Conservation (phyloP, 352 stramenopile species). For the Globisporangium apiculatum region DNA sequence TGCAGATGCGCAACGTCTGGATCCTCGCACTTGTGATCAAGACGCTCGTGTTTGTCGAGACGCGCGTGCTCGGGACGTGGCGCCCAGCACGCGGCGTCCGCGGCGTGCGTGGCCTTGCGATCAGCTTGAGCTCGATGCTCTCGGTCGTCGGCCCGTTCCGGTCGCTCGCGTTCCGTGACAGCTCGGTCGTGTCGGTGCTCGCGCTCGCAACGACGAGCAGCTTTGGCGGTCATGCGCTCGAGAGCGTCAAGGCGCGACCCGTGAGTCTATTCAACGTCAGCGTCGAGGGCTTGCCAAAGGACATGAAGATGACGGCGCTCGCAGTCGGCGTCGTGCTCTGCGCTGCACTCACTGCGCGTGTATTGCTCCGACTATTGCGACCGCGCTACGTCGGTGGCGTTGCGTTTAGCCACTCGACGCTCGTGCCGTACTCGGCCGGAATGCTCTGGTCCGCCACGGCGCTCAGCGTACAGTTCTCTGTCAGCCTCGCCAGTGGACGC, state of each 20-base stretch:
- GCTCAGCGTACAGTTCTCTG: neutral
- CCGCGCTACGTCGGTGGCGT: conserved; percentile 15
- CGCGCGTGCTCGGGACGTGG: conserved; percentile 10
- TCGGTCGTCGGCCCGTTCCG: conserved; percentile 13
- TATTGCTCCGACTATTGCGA: neutral
- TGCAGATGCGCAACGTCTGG: conserved; percentile 39
- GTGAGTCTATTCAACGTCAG: conserved; percentile 12
- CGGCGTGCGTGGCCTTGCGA: conserved; percentile 14
- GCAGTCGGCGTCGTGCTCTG: neutral
- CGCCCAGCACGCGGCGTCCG: conserved; percentile 9
- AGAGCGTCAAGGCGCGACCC: conserved; percentile 10
- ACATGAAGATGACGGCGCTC: conserved; percentile 17
- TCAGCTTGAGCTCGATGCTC: conserved; percentile 17
- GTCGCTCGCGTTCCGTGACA: conserved; percentile 3
- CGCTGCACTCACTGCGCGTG: neutral
- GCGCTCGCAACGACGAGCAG: neutral
- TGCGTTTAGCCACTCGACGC: conserved; percentile 15
- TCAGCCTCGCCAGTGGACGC: neutral
- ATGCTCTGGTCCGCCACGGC: conserved; percentile 1
- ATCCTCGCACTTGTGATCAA: conserved; percentile 1
- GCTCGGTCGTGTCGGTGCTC: conserved; percentile 16
- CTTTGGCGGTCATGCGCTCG: neutral
- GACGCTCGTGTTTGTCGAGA: conserved; percentile 1
- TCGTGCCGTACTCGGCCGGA: conserved; percentile 9
- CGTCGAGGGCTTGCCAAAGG: conserved; percentile 11